Conservation (phyloP, 768 basidiomycete genomes). For the Termitomyces sp. region DNA sequence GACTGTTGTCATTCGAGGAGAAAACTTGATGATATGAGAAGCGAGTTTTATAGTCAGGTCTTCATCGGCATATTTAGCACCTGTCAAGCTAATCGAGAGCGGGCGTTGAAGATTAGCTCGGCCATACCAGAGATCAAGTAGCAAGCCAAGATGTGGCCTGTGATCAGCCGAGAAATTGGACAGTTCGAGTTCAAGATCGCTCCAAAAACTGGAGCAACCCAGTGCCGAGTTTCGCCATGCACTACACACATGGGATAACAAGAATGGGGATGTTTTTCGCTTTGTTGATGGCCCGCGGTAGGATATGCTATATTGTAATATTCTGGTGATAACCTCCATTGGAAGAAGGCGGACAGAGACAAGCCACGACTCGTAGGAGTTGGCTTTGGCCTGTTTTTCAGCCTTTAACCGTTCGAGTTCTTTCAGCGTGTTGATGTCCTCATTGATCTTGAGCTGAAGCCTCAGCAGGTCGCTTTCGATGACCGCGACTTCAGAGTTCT, state of each 20-base stretch:
- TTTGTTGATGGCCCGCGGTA: too few relatives aligned
- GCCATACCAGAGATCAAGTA: neutral
- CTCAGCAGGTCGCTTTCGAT: too few relatives aligned
- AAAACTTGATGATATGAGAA: neutral
- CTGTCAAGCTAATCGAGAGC: neutral
- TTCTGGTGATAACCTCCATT: too few relatives aligned
- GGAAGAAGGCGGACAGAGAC: too few relatives aligned
- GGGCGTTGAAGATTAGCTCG: neutral
- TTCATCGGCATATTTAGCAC: too few relatives aligned
- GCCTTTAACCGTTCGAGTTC: too few relatives aligned
- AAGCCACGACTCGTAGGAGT: too few relatives aligned
- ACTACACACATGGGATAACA: conserved; percentile 2
- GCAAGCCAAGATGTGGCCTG: neutral
- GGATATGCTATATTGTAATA: too few relatives aligned
- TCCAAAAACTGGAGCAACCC: neutral
- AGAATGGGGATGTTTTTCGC: neutral
- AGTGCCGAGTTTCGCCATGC: conserved; percentile 1
- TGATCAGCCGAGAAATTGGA: neutral
- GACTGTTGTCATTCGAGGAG: neutral
- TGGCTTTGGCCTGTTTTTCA: too few relatives aligned
- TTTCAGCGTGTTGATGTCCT: too few relatives aligned
- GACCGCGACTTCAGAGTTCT: too few relatives aligned
- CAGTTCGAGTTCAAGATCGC: neutral
- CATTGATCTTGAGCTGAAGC: too few relatives aligned
- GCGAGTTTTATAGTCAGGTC: neutral